phyloP scores from a whole-genome alignment of 2,329 filamentous ascomycete genomes.

The Pestalotiopsis sp. region DNA sequence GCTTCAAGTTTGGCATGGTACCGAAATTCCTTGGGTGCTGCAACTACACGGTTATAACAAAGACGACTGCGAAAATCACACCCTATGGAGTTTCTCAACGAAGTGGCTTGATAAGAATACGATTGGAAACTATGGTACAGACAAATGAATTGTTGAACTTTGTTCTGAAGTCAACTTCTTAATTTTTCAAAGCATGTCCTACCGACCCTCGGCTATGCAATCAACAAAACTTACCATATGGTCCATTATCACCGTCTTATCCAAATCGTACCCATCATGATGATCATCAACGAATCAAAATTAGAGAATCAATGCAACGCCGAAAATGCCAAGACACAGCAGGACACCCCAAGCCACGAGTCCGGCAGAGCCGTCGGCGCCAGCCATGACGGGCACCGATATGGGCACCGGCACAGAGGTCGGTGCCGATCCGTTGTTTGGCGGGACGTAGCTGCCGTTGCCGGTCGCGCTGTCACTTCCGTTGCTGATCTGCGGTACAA shows the following conservation, averaged over 20 bases:
- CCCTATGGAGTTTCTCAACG: not conserved
- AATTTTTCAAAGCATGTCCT: not conserved
- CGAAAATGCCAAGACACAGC: constrained; percentile 24
- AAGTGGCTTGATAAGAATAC: not conserved
- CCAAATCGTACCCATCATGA: not conserved
- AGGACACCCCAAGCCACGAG: constrained; percentile 20
- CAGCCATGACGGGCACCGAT: constrained; percentile 1
- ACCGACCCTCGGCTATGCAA: not conserved
- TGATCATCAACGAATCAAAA: not conserved
- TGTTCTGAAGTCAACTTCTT: not conserved
- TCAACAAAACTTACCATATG: not conserved
- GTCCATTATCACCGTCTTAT: not conserved
- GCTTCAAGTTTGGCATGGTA: not conserved
- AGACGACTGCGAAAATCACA: not conserved
- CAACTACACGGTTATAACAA: too few species aligned
- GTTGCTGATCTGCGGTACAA: constrained; percentile 17
- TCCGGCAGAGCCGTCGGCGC: constrained; percentile 3
- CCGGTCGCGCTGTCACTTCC: constrained; percentile 15
- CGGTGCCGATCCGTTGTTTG: not conserved
- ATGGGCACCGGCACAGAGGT: not conserved
- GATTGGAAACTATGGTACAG: not conserved
- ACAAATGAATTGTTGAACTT: not conserved
- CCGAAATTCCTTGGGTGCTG: not conserved
- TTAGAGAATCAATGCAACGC: constrained; percentile 21
- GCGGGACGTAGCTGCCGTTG: not conserved